These are phyloP conservation scores for Scopulariopsis brevicaulis DNA, from an alignment of 2,329 filamentous ascomycete genomes.

Conservation along the genomic window DNA sequence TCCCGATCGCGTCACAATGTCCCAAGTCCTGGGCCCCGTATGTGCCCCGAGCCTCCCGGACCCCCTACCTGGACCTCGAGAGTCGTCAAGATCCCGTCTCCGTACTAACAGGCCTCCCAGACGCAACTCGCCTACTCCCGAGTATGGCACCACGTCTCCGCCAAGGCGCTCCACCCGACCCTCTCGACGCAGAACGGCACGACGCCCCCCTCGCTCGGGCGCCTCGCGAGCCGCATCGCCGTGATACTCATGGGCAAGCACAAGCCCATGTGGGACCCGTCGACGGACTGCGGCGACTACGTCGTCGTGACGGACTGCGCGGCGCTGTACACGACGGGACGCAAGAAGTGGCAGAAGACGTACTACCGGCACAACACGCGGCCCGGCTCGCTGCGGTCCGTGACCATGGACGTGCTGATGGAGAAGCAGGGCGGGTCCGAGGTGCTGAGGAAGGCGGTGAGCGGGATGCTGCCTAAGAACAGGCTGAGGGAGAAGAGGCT, in stretches of 20 bases:
- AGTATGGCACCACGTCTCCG: conserved; percentile 83
- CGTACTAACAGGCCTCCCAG: conserved; percentile 31
- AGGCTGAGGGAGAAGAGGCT: conserved; percentile 77
- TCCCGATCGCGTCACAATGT: conserved; percentile 43
- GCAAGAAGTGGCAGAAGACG: conserved; percentile 86
- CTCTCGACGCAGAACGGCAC: conserved; percentile 46
- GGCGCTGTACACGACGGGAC: conserved; percentile 77
- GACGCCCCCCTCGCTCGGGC: conserved; percentile 72
- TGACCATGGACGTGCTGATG: conserved; percentile 94
- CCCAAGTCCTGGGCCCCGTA: conserved; percentile 69
- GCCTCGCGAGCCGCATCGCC: conserved; percentile 80
- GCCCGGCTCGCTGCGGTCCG: conserved; percentile 73
- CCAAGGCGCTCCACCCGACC: conserved; percentile 49
- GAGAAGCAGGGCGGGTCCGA: conserved; percentile 88
- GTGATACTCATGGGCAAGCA: conserved; percentile 93
- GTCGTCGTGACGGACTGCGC: conserved; percentile 88
- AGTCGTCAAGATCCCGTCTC: background rate
- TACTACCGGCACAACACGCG: conserved; percentile 94
- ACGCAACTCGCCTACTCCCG: conserved; percentile 94
- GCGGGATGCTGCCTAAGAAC: conserved; percentile 98
- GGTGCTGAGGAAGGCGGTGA: conserved; percentile 81
- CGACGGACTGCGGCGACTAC: conserved; percentile 97
- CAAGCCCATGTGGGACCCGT: conserved; percentile 96
- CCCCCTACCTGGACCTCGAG: background rate
- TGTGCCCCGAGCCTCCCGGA: conserved; percentile 8